Percentiles rank a stretch among this genome's conserved stretches.
These are phyloP conservation scores for Biscutella laevigata DNA, from an alignment of 441 rosid species.

Conservation along the genomic window DNA sequence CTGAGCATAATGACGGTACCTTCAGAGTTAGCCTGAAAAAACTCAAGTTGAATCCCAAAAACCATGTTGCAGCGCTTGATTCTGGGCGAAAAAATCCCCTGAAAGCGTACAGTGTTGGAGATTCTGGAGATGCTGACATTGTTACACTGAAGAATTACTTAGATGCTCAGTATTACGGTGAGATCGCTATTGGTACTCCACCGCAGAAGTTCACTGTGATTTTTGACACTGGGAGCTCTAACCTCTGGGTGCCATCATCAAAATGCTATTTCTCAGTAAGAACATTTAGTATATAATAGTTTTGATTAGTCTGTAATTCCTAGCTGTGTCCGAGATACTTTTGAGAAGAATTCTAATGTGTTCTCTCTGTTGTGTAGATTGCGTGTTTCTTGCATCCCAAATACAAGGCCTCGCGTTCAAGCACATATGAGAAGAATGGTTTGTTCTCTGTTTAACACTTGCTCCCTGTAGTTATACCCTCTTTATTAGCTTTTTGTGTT, in stretches of 20 bases:
- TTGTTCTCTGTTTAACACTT: slow-evolving; percentile 15
- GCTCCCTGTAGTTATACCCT: background rate
- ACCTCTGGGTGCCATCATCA: slow-evolving; percentile 68
- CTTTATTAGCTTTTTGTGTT: background rate
- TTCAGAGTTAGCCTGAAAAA: slow-evolving; percentile 43
- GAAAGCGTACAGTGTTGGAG: slow-evolving; percentile 27
- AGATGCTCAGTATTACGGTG: slow-evolving; percentile 78
- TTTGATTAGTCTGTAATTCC: too few relatives aligned
- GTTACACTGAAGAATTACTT: slow-evolving; percentile 63
- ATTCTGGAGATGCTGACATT: slow-evolving; percentile 27
- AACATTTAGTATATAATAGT: slow-evolving; percentile 6
- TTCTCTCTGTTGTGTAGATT: slow-evolving; percentile 30
- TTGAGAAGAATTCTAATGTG: background rate
- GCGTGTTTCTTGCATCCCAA: slow-evolving; percentile 51
- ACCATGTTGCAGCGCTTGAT: slow-evolving; percentile 30
- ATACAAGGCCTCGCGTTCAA: slow-evolving; percentile 50
- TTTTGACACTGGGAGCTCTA: slow-evolving; percentile 66
- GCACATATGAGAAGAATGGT: slow-evolving; percentile 53
- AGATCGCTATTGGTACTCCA: slow-evolving; percentile 74
- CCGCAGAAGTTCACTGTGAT: slow-evolving; percentile 61
- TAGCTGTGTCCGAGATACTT: background rate
- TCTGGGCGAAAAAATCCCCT: slow-evolving; percentile 27
- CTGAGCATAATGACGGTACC: slow-evolving; percentile 35
- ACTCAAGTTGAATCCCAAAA: slow-evolving; percentile 36
- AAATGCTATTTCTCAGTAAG: slow-evolving; percentile 58